Base-by-base conservation (phyloP, 306 rosid species). In the Corylus avellana region DNA sequence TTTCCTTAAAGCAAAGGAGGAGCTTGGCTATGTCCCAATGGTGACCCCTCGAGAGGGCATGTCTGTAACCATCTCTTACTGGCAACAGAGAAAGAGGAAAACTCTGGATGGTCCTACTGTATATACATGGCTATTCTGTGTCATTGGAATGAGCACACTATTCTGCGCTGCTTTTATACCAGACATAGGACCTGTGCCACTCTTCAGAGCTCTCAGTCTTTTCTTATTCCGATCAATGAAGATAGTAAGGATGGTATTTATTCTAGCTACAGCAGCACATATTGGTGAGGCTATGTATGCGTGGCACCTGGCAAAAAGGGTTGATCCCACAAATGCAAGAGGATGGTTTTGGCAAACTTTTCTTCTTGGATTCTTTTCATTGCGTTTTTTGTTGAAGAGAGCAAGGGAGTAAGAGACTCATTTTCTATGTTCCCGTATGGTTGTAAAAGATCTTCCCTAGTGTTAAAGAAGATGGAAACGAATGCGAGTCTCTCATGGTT, bases 341-440 rank as follows among this genome's bases (percentile, higher is more conserved):
- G 93, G 91, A 73, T 91, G 99, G 99, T 90, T 95, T 80, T 93
- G 94, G 99, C 97, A 90, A 84, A 95, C 97, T 29, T 82, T 89
- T 59, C 92, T 64, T 32, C 86, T 90, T 2, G 98, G 98, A 16
- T 0, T 77, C 16, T 95, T 95, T 79, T 95, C 98, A 0, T 85
- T 91, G 91, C 96, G 98, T 59, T 83, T 89, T 44, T 83, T 95
- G 58, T 75, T 95, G 80, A 87, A 85, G 89, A 89, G 85, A 84
- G 88, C 88, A 3, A 86, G 83, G 74, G 80, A 81, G 54, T 84
- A 79, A 73, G 20, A 17, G 4, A 12, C 17, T 9, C 67, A n/a
- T n/a, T 12, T 39, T n/a, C 9, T 8, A 39, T 22, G 68, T 63
- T 32, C 39, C 12, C 18, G 1, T 68, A 68, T 68, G 12, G 27